Evolutionary conservation across 495 filamentous ascomycete species (phyloP).

Genomic region (Penicillium parvum): DNA sequence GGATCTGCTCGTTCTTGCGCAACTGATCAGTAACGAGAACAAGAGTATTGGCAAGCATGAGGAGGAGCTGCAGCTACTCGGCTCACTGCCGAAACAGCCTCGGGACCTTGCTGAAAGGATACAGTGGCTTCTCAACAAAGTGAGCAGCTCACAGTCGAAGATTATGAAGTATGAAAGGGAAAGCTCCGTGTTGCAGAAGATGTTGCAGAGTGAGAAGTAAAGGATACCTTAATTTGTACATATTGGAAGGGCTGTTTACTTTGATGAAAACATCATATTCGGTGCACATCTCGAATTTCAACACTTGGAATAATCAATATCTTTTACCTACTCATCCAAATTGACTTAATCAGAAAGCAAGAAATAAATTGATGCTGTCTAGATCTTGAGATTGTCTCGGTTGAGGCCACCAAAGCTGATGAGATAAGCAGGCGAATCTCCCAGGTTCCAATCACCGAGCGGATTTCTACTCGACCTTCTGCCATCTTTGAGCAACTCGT

Average conservation of each 20-base stretch:
- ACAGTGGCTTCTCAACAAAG: conserved; percentile 67
- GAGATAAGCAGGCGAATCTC: too few species aligned
- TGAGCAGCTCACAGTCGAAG: conserved; percentile 68
- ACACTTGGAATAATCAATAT: too few species aligned
- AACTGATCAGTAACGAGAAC: conserved; percentile 68
- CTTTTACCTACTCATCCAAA: too few species aligned
- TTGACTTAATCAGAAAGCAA: too few species aligned
- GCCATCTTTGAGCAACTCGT: neutral
- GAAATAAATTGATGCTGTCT: too few species aligned
- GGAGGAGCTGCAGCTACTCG: conserved; percentile 66
- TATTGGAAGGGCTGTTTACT: neutral
- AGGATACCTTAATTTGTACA: neutral
- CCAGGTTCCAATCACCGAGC: too few species aligned
- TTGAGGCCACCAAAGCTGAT: too few species aligned
- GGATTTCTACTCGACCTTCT: too few species aligned
- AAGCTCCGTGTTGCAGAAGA: conserved; percentile 65
- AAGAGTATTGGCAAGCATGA: conserved; percentile 74
- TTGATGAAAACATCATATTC: neutral
- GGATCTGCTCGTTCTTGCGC: conserved; percentile 63
- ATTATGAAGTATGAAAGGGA: conserved; percentile 71
- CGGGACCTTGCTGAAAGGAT: conserved; percentile 56
- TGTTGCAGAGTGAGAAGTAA: conserved; percentile 28
- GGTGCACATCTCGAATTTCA: too few species aligned
- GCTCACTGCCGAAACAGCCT: conserved; percentile 58
- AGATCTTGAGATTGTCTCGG: too few species aligned